Base-by-base conservation (phyloP, 176 grass and related monocot species). In the Cenchrus americanus region DNA sequence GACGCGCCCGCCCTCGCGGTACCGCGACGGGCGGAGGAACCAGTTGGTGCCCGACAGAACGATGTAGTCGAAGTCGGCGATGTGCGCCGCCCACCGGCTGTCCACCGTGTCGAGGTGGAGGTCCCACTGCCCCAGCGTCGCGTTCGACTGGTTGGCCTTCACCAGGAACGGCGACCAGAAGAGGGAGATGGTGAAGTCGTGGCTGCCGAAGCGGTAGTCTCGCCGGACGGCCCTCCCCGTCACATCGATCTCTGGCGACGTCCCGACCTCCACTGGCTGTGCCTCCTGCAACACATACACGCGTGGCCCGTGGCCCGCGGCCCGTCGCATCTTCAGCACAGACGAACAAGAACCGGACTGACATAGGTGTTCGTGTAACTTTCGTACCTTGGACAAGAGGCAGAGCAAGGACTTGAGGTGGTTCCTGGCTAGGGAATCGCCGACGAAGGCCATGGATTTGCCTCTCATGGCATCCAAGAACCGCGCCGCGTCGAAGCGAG, bases 351-450 rank as follows among this genome's bases (percentile, higher is more conserved):
- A 69, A 40, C 15, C 14, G 18, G 26, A 79, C 5, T 0, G 5
- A 24, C 6, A 37, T 23, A 17, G 32, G 32, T 1, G 9, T 1
- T 1, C 34, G 26, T 22, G 58, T 4, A 15, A 76, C 1, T 0
- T 10, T 5, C 43, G 2, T 78, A 83, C 88, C 88, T 55, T 78
- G 51, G 88, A 90, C 71, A 97, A 19, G 80, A 92, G 83, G 50
- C 94, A 97, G 76, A 97, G 68, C 62, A 94, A 23, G 3, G 94
- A 91, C 69, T 97, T 91, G 22, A 92, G 70, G 7, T 94, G 92
- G 44, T 97, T 97, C 66, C 94, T 78, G 32, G 94, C 88, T n/a
- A 97, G 71, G 26, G 94, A 97, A 57, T 97, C 94, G 0, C 94
- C 94, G 43, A 97, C 69, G 65, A 97, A 97, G 43, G 92, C 92